Evolutionary conservation across 495 filamentous ascomycete genomes (phyloP).

Genomic region (Trichoderma gamsii): DNA sequence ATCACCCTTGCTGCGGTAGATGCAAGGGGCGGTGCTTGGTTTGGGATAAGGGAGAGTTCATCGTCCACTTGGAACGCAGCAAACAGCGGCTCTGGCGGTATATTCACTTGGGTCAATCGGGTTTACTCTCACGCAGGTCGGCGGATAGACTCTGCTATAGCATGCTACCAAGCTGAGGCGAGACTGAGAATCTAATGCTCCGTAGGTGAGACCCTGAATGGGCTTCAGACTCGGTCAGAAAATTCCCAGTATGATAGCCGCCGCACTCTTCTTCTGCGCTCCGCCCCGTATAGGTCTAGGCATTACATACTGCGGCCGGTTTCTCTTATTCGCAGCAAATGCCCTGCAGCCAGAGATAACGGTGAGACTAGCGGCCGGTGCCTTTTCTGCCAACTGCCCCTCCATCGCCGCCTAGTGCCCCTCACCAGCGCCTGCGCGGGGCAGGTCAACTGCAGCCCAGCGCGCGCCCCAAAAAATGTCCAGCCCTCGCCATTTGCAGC

Average conservation of each 20-base stretch:
- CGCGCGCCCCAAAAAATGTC: not conserved
- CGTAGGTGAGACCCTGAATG: not conserved
- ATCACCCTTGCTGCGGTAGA: not conserved
- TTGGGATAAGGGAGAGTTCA: not conserved
- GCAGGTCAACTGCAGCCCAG: not conserved
- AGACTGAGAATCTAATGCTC: not conserved
- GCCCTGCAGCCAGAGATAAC: not conserved
- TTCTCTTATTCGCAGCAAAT: not conserved
- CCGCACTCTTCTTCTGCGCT: constrained; percentile 12
- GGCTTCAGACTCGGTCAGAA: not conserved
- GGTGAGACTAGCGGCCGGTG: constrained; percentile 13
- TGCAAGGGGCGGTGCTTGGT: not conserved
- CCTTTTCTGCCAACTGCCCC: constrained; percentile 1
- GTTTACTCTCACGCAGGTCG: too few relatives aligned
- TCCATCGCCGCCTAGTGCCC: not conserved
- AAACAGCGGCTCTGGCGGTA: too few relatives aligned
- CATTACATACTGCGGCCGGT: not conserved
- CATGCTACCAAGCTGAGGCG: too few relatives aligned
- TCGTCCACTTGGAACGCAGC: not conserved
- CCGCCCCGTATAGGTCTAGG: not conserved
- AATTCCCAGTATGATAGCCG: not conserved
- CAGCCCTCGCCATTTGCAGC: not conserved
- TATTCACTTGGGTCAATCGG: not conserved
- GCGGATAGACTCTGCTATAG: too few relatives aligned
- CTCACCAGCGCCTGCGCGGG: not conserved